Evolutionary conservation across 139 green algal species (phyloP).

Genomic region (Micromonas commoda): DNA sequence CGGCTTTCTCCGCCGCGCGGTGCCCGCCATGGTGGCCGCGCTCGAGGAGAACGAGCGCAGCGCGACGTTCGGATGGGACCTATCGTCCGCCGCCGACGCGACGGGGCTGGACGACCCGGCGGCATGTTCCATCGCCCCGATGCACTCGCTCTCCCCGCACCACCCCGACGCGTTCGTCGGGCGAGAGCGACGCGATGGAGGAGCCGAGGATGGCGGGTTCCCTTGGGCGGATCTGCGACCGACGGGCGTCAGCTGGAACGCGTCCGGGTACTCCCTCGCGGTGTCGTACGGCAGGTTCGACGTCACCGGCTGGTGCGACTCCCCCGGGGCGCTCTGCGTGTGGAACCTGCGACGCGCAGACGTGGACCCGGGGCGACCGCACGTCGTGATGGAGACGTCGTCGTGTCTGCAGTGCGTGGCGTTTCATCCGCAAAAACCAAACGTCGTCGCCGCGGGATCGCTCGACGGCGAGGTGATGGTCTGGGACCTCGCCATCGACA

Average conservation of each 20-base stretch:
- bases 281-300: constrained; percentile 45
- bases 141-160: too few species aligned
- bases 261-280: neutral
- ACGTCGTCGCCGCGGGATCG: constrained; percentile 54
- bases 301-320: constrained; percentile 52
- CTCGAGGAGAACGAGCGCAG: too few species aligned
- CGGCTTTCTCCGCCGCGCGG: too few species aligned
- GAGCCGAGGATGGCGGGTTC: neutral
- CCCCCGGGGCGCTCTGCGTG: constrained; percentile 44
- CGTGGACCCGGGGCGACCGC: constrained; percentile 39
- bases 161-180: too few species aligned
- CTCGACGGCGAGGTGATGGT: constrained; percentile 61
- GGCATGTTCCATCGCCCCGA: too few species aligned
- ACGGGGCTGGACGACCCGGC: too few species aligned
- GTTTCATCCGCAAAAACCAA: constrained; percentile 55
- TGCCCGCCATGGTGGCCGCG: too few species aligned
- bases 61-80: too few species aligned
- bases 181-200: neutral
- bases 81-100: too few species aligned
- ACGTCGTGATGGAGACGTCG: constrained; percentile 40
- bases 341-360: constrained; percentile 55
- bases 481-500: constrained; percentile 53
- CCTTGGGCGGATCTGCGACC: neutral
- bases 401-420: constrained; percentile 52
- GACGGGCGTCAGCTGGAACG: constrained; percentile 12